Conservation (phyloP, 2,329 filamentous ascomycete genomes). For the Pseudogymnoascus verrucosus region DNA sequence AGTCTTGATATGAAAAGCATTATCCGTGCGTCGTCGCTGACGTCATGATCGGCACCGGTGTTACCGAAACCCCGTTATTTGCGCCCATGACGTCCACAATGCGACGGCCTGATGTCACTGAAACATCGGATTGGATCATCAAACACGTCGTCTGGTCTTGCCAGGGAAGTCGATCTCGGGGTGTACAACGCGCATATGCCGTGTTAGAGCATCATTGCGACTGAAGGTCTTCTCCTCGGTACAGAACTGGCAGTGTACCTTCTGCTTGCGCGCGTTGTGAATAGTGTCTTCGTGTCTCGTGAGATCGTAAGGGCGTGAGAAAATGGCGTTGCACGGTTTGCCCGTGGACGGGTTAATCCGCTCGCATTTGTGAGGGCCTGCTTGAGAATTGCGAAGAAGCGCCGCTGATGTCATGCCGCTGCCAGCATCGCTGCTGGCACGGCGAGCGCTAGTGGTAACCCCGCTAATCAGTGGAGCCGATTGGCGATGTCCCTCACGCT, state of each 20-base stretch:
- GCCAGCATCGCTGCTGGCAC: conserved; percentile 20
- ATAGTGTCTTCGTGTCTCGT: conserved; percentile 97
- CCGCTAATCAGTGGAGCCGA: conserved; percentile 45
- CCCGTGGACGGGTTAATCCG: conserved; percentile 90
- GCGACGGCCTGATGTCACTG: conserved; percentile 1
- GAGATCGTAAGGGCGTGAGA: conserved; percentile 92
- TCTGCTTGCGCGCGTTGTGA: conserved; percentile 88
- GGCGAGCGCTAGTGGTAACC: conserved; percentile 16
- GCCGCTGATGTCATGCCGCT: conserved; percentile 42
- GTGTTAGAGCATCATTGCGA: conserved; percentile 84
- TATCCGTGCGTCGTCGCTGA: neutral
- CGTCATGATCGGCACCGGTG: neutral
- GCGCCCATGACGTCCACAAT: neutral
- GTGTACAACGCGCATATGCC: conserved; percentile 91
- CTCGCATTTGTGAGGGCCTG: conserved; percentile 87
- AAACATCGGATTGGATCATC: conserved; percentile 5
- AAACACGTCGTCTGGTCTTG: conserved; percentile 37
- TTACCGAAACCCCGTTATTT: conserved; percentile 1
- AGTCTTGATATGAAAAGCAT: neutral
- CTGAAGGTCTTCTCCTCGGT: conserved; percentile 97
- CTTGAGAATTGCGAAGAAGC: conserved; percentile 70
- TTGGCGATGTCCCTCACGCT: conserved; percentile 83
- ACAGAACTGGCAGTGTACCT: conserved; percentile 87
- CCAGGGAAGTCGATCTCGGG: conserved; percentile 80
- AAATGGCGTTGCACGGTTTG: conserved; percentile 89